A percentile compares a stretch with the other conserved stretches of the same genome.
Evolutionary conservation across 352 stramenopile genomes (phyloP).

Genomic region (Blastocystis sp.): DNA sequence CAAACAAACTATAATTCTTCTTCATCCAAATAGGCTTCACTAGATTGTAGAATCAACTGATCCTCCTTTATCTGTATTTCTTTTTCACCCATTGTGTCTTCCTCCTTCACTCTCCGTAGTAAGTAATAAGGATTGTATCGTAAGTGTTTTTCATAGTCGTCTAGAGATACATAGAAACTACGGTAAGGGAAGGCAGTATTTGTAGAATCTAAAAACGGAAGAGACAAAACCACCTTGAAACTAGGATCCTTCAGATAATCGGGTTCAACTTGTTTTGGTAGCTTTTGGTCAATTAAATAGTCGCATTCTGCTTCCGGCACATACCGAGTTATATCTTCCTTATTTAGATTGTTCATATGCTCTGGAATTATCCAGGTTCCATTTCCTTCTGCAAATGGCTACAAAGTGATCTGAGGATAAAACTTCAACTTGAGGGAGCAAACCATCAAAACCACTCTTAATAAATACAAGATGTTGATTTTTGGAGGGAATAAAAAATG

Average conservation of each 20-base stretch:
- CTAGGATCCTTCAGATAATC: background rate
- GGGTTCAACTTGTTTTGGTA: conserved; percentile 68
- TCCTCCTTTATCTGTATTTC: conserved; percentile 2
- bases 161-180: conserved; percentile 9
- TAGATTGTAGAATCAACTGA: background rate
- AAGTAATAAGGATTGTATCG: conserved; percentile 30
- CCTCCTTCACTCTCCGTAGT: background rate
- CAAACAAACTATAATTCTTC: conserved; percentile 1
- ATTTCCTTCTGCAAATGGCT: conserved; percentile 69
- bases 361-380: conserved; percentile 77
- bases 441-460: conserved; percentile 76
- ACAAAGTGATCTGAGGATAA: conserved; percentile 69
- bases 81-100: background rate
- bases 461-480: conserved; percentile 76
- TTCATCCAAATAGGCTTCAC: conserved; percentile 50
- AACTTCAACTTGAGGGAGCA: conserved; percentile 77
- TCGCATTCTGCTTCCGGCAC: conserved; percentile 75
- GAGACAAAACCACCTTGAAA: background rate
- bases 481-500: conserved; percentile 79
- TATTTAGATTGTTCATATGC: conserved; percentile 80
- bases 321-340: conserved; percentile 78
- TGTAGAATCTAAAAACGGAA: conserved; percentile 10
- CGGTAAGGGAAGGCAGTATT: background rate
- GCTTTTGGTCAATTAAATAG: conserved; percentile 78
- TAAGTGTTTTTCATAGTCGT: conserved; percentile 2